phyloP scores from a whole-genome alignment of 768 basidiomycete genomes.

The Psilocybe cyanescens region DNA sequence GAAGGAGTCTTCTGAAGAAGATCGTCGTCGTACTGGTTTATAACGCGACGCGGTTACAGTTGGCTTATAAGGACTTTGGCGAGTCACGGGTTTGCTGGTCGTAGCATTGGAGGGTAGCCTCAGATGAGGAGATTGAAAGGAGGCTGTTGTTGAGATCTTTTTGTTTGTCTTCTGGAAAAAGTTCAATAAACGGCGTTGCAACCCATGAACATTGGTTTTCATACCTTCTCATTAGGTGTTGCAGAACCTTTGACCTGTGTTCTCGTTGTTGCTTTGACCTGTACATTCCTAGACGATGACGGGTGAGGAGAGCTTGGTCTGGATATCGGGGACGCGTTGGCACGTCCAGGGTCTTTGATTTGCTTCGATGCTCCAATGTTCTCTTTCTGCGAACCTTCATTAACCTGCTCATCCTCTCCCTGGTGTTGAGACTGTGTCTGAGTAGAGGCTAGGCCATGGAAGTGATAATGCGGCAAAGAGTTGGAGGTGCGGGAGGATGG shows the following conservation, averaged over 20 bases:
- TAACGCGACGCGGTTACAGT: slow-evolving; percentile 19
- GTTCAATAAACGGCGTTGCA: not conserved
- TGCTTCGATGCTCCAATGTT: slow-evolving; percentile 34
- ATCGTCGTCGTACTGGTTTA: slow-evolving; percentile 20
- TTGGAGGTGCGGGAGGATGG: slow-evolving; percentile 36
- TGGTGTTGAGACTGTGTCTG: slow-evolving; percentile 54
- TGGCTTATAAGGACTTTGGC: slow-evolving; percentile 23
- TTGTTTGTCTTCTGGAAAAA: slow-evolving; percentile 18
- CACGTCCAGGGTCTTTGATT: slow-evolving; percentile 19
- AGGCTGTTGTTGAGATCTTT: slow-evolving; percentile 23
- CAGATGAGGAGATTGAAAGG: slow-evolving; percentile 23
- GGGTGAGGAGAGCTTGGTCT: slow-evolving; percentile 26
- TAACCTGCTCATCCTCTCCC: slow-evolving; percentile 34
- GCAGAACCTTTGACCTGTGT: slow-evolving; percentile 26
- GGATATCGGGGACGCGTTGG: slow-evolving; percentile 24
- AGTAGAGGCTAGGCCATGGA: slow-evolving; percentile 58
- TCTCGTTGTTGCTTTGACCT: slow-evolving; percentile 28
- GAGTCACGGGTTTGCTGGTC: slow-evolving; percentile 18
- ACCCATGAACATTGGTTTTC: slow-evolving; percentile 17
- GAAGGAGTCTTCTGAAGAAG: slow-evolving; percentile 66
- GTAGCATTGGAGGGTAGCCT: slow-evolving; percentile 12
- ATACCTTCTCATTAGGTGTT: slow-evolving; percentile 28
- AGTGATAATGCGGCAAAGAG: slow-evolving; percentile 53
- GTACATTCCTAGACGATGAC: slow-evolving; percentile 23
- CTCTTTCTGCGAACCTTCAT: slow-evolving; percentile 58